Evolutionary conservation across 2,329 filamentous ascomycete species (phyloP), one percentile per base, ranked within the genome.

Genomic region (Cytospora chrysosperma): DNA sequence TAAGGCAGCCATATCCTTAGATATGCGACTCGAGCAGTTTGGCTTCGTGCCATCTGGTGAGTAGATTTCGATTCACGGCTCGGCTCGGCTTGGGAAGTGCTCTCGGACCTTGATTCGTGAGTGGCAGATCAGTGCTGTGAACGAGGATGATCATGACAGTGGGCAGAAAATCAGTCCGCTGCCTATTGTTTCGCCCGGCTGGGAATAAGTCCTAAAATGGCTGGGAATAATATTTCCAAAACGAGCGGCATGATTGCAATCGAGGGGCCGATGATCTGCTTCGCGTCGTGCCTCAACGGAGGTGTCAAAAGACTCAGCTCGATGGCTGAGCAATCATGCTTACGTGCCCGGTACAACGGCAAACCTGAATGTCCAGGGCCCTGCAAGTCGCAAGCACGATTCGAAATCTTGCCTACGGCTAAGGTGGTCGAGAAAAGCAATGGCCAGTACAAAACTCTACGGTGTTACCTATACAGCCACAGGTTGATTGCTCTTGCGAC

Each of bases 221-320:
- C 30, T 32, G 51, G 59, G 10, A 55, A 47, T 17, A n/a, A n/a
- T n/a, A n/a, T n/a, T n/a, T 40, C 19, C 8, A 40, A n/a, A n/a
- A n/a, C 19, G 53, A 54, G 53, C 59, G 53, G 53, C 59, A 62
- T 26, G 40, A 50, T 58, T 32, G 56, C 37, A 40, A 43, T 40
- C 60, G 54, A n/a, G 59, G 54, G 32, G 24, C 30, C 32, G 56
- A 54, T 53, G 55, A 34, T 62, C 60, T 62, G 54, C 52, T 58
- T 59, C 56, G 54, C 26, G 49, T 62, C 27, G 30, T 59, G 60
- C 54, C 37, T 62, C 54, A 51, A 50, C n/a, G 50, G 34, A 54
- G 52, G 50, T 60, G 19, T 43, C 34, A 32, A 40, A n/a, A 19
- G 15, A 5, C 50, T 19, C 50, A 6, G 19, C 32, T 52, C 9